phyloP scores from a whole-genome alignment of 495 filamentous ascomycete genomes.

The Cairneyella variabilis region DNA sequence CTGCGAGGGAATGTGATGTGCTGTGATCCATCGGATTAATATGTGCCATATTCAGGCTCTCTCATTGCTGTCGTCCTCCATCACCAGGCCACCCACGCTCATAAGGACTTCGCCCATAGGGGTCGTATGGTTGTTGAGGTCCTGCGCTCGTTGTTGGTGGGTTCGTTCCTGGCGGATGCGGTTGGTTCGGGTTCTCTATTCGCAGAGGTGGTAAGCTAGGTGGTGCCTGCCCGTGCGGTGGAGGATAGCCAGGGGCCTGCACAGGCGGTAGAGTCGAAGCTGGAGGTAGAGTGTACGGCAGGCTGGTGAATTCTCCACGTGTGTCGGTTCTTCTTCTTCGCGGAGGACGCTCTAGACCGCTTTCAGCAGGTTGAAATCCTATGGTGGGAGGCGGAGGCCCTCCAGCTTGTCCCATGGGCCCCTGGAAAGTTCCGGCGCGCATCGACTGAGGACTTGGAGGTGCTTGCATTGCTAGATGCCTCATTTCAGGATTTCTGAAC shows the following conservation, averaged over 20 bases:
- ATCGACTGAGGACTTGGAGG: conserved; percentile 40
- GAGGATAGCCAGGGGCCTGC: conserved; percentile 9
- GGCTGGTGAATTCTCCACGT: conserved; percentile 21
- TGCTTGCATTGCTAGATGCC: conserved; percentile 42
- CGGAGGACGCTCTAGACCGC: conserved; percentile 16
- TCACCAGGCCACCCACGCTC: conserved; percentile 24
- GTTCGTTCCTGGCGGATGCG: neutral
- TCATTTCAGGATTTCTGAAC: conserved; percentile 46
- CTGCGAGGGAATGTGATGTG: neutral
- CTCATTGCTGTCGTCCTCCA: conserved; percentile 3
- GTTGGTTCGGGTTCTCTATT: conserved; percentile 15
- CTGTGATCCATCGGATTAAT: neutral
- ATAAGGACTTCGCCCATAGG: conserved; percentile 19
- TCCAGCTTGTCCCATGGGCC: conserved; percentile 7
- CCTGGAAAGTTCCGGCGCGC: conserved; percentile 11
- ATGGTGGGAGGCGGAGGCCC: conserved; percentile 9
- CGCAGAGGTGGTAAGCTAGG: conserved; percentile 23
- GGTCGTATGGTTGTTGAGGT: conserved; percentile 14
- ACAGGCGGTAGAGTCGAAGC: conserved; percentile 24
- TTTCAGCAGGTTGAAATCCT: conserved; percentile 7
- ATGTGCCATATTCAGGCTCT: neutral
- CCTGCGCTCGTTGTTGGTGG: conserved; percentile 14
- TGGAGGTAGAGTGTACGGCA: conserved; percentile 20
- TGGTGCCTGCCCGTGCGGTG: neutral
- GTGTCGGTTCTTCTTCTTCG: conserved; percentile 24